phyloP scores from a whole-genome alignment of 2,329 filamentous ascomycete genomes.

The Pochonia chlamydosporia region DNA sequence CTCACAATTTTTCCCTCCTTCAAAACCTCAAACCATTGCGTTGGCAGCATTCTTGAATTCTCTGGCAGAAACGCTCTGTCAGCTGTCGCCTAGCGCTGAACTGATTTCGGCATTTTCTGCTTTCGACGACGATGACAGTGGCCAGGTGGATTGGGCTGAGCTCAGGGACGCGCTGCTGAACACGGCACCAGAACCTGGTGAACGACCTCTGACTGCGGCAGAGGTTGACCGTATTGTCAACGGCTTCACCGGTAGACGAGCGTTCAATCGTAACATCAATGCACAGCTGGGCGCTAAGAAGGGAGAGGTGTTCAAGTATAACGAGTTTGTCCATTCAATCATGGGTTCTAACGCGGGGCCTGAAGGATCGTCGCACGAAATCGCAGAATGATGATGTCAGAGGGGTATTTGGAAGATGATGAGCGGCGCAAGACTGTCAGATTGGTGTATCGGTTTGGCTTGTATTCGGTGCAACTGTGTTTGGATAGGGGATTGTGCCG shows the following conservation, averaged over 20 bases:
- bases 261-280: slow-evolving; percentile 63
- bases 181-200: slow-evolving; percentile 71
- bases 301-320: slow-evolving; percentile 88
- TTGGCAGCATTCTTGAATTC: slow-evolving; percentile 82
- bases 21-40: slow-evolving; percentile 65
- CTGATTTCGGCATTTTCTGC: slow-evolving; percentile 86
- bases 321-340: slow-evolving; percentile 77
- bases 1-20: slow-evolving; percentile 76
- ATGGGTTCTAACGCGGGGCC: slow-evolving; percentile 45
- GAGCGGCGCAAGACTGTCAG: too few species aligned
- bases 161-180: slow-evolving; percentile 77
- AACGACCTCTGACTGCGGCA: slow-evolving; percentile 55
- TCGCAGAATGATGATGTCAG: slow-evolving; percentile 14
- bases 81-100: slow-evolving; percentile 72
- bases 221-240: slow-evolving; percentile 85
- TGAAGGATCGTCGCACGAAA: slow-evolving; percentile 20
- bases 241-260: slow-evolving; percentile 77
- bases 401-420: not conserved
- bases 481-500: not conserved
- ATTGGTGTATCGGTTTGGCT: too few species aligned
- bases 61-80: slow-evolving; percentile 66
- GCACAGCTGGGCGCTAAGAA: slow-evolving; percentile 52
- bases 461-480: too few species aligned
- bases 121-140: slow-evolving; percentile 93
- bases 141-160: slow-evolving; percentile 80